Percentiles rank a stretch among this genome's conserved stretches.
These are phyloP conservation scores for Ambrosia trifida DNA, from an alignment of 129 eudicot species.

Conservation along the genomic window DNA sequence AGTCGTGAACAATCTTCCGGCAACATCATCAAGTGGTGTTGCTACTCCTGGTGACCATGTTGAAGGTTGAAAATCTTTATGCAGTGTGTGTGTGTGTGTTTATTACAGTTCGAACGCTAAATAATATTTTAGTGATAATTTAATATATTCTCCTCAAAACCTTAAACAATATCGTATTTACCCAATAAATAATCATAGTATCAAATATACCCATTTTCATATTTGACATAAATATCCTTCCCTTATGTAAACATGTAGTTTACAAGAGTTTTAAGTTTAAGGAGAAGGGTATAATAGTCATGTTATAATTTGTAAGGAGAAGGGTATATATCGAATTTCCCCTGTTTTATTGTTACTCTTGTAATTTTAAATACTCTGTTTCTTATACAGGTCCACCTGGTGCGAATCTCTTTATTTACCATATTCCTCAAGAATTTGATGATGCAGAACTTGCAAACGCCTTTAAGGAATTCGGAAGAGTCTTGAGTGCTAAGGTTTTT, in stretches of 20 bases:
- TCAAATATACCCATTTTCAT: not conserved
- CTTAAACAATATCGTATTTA: not conserved
- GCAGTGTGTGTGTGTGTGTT: not conserved
- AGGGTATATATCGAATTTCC: not conserved
- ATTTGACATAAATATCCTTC: not conserved
- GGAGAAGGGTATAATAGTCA: not conserved
- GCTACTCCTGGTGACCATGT: constrained; percentile 69
- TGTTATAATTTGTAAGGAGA: not conserved
- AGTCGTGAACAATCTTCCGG: constrained; percentile 55
- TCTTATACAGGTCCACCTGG: constrained; percentile 80
- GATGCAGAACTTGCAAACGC: constrained; percentile 89
- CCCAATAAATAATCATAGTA: not conserved
- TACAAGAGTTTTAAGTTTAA: not conserved
- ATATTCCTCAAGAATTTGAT: constrained; percentile 95
- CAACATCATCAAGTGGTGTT: constrained; percentile 63
- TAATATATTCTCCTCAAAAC: not conserved
- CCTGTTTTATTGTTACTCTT: not conserved
- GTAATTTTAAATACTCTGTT: not conserved
- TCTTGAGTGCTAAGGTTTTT: constrained; percentile 88
- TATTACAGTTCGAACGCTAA: not conserved
- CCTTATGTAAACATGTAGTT: not conserved
- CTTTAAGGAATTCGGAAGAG: constrained; percentile 71
- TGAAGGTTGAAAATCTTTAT: constrained; percentile 59
- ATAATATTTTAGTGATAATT: not conserved
- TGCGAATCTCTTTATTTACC: constrained; percentile 89